These are phyloP conservation scores for Bifiguratus adelaidae DNA, from an alignment of 192 early-diverging fungal species.

Conservation along the genomic window DNA sequence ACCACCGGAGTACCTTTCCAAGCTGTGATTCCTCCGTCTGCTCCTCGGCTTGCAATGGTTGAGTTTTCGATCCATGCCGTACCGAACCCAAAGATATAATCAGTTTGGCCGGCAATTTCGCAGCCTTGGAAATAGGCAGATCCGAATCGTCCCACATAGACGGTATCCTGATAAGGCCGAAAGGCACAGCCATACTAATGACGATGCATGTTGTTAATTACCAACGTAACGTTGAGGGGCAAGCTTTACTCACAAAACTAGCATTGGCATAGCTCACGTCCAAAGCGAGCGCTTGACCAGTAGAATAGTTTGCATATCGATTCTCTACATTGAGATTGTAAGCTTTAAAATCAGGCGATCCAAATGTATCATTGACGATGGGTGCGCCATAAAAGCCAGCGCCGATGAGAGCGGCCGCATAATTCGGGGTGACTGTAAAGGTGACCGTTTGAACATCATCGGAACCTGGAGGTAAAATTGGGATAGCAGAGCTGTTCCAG, in stretches of 20 bases:
- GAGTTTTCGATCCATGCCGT: constrained; percentile 2
- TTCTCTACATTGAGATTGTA: constrained; percentile 5
- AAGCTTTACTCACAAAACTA: constrained; percentile 2
- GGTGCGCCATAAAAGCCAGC: constrained; percentile 4
- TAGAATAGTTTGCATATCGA: constrained; percentile 5
- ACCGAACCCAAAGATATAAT: constrained; percentile 4
- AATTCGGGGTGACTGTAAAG: constrained; percentile 1
- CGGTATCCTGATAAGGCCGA: constrained; percentile 3
- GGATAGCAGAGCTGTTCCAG: constrained; percentile 3
- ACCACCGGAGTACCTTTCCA: constrained; percentile 5
- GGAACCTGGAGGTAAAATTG: constrained; percentile 1
- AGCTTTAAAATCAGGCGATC: constrained; percentile 2
- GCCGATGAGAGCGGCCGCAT: constrained; percentile 1
- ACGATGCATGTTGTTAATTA: not conserved
- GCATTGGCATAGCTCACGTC: constrained; percentile 5
- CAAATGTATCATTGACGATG: constrained; percentile 3
- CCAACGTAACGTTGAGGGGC: not conserved
- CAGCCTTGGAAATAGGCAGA: constrained; percentile 3
- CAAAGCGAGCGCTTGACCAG: constrained; percentile 3
- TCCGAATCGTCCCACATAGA: constrained; percentile 3
- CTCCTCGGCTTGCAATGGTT: constrained; percentile 3
- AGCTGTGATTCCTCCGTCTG: constrained; percentile 2
- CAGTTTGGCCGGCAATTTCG: constrained; percentile 3
- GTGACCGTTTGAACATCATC: constrained; percentile 3
- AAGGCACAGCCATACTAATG: constrained; percentile 5